Conservation (phyloP, 768 basidiomycete genomes). For the Suillus alpinus region DNA sequence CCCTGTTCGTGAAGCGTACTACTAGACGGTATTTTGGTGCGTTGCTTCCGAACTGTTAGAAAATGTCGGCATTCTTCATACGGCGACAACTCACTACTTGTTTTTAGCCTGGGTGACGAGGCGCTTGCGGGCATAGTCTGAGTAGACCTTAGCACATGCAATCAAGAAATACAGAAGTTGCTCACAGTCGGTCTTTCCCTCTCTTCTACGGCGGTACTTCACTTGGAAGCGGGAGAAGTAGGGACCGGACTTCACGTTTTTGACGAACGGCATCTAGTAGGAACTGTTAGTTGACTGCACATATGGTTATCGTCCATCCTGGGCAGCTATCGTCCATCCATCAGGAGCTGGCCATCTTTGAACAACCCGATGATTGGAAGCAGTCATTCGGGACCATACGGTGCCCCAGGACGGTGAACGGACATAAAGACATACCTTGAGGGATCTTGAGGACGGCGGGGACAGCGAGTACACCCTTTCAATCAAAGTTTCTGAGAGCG, state of each 20-base stretch:
- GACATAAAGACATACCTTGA: conserved; percentile 37
- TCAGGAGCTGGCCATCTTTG: conserved; percentile 5
- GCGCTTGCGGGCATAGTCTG: conserved; percentile 97
- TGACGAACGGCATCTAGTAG: conserved; percentile 90
- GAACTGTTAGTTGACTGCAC: conserved; percentile 16
- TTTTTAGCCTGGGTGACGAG: conserved; percentile 98
- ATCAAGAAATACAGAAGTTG: conserved; percentile 9
- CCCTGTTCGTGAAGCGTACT: conserved; percentile 97
- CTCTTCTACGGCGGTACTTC: conserved; percentile 95
- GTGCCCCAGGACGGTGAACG: neutral
- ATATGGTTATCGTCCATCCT: conserved; percentile 24
- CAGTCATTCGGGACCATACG: neutral
- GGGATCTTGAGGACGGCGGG: conserved; percentile 27
- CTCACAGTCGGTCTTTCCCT: conserved; percentile 98
- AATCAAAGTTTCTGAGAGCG: conserved; percentile 11
- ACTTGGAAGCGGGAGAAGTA: conserved; percentile 99
- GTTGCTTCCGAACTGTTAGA: conserved; percentile 50
- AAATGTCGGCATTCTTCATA: neutral
- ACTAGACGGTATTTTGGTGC: conserved; percentile 98
- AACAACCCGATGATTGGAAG: neutral
- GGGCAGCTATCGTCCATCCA: conserved; percentile 28
- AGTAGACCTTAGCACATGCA: conserved; percentile 9
- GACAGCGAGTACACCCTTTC: conserved; percentile 22
- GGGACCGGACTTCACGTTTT: conserved; percentile 92
- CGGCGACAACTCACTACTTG: conserved; percentile 72